Percentiles rank a stretch among this genome's conserved stretches.
Evolutionary conservation across 129 eudicot genomes (phyloP).

Genomic region (Oenanthe sinensis): DNA sequence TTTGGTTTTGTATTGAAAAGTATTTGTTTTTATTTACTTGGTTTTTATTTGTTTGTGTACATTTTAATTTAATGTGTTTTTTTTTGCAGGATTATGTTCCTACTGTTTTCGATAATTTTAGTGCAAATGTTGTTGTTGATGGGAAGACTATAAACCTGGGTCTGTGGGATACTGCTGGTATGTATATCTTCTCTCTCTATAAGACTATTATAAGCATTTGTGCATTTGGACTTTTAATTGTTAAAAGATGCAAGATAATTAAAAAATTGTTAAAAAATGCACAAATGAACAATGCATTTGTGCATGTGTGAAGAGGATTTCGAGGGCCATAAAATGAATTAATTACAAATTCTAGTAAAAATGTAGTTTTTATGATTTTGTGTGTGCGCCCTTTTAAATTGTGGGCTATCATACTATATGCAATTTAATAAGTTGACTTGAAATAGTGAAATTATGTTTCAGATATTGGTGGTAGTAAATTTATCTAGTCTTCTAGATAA

Average conservation of each 20-base stretch:
- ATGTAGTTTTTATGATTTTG: not conserved
- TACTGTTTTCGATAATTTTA: slow-evolving; percentile 71
- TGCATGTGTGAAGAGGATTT: no score
- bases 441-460: not conserved
- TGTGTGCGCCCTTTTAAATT: not conserved
- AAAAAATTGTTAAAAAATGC: no score
- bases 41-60: no score
- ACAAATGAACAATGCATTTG: no score
- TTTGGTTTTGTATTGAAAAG: not conserved
- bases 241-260: not conserved
- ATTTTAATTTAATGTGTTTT: not conserved
- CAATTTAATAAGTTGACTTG: not conserved
- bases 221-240: no score
- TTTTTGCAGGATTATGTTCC: slow-evolving; percentile 67
- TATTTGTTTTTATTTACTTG: not conserved
- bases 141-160: slow-evolving; percentile 65
- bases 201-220: no score
- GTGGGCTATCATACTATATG: not conserved
- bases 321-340: not conserved
- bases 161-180: slow-evolving; percentile 89
- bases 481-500: not conserved
- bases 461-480: no score
- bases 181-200: not conserved
- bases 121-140: slow-evolving; percentile 72
- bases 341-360: not conserved